Conservation (phyloP, 352 stramenopile species). For the Phytophthora foliorum region DNA sequence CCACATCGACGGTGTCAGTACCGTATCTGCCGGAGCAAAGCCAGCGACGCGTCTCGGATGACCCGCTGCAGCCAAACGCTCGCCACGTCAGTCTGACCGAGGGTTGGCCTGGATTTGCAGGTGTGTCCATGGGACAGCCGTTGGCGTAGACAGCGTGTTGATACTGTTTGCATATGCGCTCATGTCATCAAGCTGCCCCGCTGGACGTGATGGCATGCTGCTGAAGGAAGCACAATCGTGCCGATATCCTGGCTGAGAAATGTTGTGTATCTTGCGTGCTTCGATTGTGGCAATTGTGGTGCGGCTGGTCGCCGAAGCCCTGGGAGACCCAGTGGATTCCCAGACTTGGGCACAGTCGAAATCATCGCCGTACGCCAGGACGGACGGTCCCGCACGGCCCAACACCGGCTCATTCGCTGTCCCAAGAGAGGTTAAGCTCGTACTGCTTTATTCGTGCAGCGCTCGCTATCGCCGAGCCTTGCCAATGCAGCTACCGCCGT, state of each 20-base stretch:
- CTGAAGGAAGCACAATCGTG: not conserved
- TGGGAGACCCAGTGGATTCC: no score
- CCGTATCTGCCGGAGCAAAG: slow-evolving; percentile 4
- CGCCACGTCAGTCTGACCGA: slow-evolving; percentile 11
- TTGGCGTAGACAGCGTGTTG: slow-evolving; percentile 2
- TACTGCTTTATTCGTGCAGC: no score
- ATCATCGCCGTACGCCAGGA: no score
- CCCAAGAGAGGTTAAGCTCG: no score
- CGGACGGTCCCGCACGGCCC: no score
- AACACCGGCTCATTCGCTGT: no score
- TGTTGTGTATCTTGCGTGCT: slow-evolving; percentile 24
- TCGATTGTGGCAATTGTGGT: no score
- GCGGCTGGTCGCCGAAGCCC: no score
- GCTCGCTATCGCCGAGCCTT: no score
- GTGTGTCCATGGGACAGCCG: slow-evolving; percentile 1
- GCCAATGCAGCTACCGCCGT: no score
- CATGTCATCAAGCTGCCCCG: not conserved
- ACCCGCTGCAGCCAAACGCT: not conserved
- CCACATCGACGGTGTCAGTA: not conserved
- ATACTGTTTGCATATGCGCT: slow-evolving; percentile 6
- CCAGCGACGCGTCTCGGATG: not conserved
- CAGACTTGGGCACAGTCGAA: no score
- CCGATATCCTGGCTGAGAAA: slow-evolving; percentile 7
- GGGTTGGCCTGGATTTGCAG: slow-evolving; percentile 17
- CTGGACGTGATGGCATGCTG: slow-evolving; percentile 9